These are phyloP conservation scores for Sporothrix brunneoviolacea DNA, from an alignment of 2,329 filamentous ascomycete genomes.

Conservation along the genomic window DNA sequence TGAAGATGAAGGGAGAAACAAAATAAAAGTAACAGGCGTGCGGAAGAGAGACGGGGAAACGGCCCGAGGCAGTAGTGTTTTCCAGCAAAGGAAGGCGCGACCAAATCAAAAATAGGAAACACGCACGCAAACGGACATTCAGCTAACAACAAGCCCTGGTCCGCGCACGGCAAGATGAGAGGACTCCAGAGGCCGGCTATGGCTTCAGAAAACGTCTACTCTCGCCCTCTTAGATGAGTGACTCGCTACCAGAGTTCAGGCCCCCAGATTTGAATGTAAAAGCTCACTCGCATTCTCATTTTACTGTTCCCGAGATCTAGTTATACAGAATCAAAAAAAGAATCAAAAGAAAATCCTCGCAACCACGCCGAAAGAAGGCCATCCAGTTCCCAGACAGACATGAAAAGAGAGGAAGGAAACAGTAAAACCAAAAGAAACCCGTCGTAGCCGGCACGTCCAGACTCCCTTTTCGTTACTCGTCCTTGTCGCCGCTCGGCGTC, in stretches of 20 bases:
- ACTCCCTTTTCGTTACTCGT: conserved; percentile 12
- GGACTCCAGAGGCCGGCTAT: too few relatives aligned
- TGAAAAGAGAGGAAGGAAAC: neutral
- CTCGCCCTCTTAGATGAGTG: too few relatives aligned
- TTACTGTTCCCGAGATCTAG: neutral
- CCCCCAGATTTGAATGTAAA: too few relatives aligned
- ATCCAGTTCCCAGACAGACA: neutral
- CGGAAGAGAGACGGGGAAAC: neutral
- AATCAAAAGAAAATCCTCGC: neutral
- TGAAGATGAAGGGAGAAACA: neutral
- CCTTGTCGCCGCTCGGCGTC: conserved; percentile 20
- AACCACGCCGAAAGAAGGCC: conserved; percentile 3
- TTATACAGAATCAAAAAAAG: conserved; percentile 1
- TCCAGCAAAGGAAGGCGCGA: conserved; percentile 2
- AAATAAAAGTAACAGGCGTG: neutral
- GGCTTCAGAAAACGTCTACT: too few relatives aligned
- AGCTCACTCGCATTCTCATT: neutral
- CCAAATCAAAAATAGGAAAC: neutral
- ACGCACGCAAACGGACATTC: too few relatives aligned
- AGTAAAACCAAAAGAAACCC: neutral
- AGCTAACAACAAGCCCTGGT: too few relatives aligned
- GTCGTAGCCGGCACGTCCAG: too few relatives aligned
- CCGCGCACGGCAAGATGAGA: too few relatives aligned
- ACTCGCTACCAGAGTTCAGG: too few relatives aligned
- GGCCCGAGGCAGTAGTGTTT: neutral